Evolutionary conservation across 352 stramenopile species (phyloP).

Genomic region (Phytopythium sindhum): DNA sequence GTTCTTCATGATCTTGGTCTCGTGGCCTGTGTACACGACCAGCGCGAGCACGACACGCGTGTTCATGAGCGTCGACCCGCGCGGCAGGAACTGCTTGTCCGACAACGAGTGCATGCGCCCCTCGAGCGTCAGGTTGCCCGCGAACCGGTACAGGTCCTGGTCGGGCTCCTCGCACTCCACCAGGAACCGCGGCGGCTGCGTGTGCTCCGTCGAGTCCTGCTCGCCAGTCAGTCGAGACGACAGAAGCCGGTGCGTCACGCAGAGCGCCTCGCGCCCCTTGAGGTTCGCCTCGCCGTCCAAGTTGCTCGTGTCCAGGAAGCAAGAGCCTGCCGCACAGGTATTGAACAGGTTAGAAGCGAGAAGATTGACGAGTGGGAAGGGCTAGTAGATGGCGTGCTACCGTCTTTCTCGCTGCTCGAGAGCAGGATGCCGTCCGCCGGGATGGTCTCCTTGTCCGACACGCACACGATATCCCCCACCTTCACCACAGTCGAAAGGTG

Average conservation of each 20-base stretch:
- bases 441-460: slow-evolving; percentile 84
- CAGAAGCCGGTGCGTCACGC: slow-evolving; percentile 27
- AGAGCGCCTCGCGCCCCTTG: slow-evolving; percentile 55
- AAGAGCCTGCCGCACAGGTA: slow-evolving; percentile 32
- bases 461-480: slow-evolving; percentile 83
- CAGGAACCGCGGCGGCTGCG: slow-evolving; percentile 34
- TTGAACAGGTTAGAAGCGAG: background rate
- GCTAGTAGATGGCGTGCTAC: slow-evolving; percentile 12
- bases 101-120: slow-evolving; percentile 61
- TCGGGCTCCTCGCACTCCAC: slow-evolving; percentile 76
- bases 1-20: slow-evolving; percentile 92
- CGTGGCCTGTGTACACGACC: slow-evolving; percentile 80
- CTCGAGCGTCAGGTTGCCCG: slow-evolving; percentile 61
- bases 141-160: slow-evolving; percentile 77
- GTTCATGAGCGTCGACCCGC: slow-evolving; percentile 76
- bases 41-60: slow-evolving; percentile 70
- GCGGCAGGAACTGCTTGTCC: slow-evolving; percentile 72
- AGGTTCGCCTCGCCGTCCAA: slow-evolving; percentile 80
- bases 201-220: too few relatives aligned
- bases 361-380: too few relatives aligned
- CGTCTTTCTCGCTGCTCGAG: slow-evolving; percentile 76
- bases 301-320: slow-evolving; percentile 83
- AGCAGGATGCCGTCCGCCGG: slow-evolving; percentile 92
- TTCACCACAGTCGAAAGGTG: slow-evolving; percentile 3
- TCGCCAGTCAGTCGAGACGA: background rate